A percentile compares a stretch with the other conserved stretches of the same genome.
phyloP scores from a whole-genome alignment of 225 moss, liverwort and hornwort genomes.

The Physcomitrellopsis africana region DNA sequence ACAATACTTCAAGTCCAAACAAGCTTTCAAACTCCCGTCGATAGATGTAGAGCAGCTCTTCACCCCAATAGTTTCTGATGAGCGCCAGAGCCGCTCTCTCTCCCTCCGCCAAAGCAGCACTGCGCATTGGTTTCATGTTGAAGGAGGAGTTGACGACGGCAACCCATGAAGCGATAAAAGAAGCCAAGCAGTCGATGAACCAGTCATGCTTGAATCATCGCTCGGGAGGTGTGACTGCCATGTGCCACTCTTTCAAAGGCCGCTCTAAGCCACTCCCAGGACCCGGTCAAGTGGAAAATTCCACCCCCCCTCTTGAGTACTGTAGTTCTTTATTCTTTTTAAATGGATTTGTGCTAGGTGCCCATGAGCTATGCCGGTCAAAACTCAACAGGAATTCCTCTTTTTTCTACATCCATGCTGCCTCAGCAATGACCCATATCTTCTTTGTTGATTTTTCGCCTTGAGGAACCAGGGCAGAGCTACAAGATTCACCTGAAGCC shows the following conservation, averaged over 20 bases:
- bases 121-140: not conserved
- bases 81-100: not conserved
- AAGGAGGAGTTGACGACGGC: constrained; percentile 25
- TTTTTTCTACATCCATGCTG: not conserved
- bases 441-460: no score
- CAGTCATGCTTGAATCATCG: constrained; percentile 33
- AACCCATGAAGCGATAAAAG: constrained; percentile 20
- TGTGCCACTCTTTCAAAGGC: constrained; percentile 10
- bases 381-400: not conserved
- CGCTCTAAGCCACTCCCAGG: not conserved
- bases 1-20: no score
- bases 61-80: not conserved
- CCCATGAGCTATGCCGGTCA: not conserved
- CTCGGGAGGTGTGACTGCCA: constrained; percentile 22
- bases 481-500: no score
- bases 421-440: not conserved
- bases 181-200: constrained; percentile 11
- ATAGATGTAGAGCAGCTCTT: no score
- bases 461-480: no score
- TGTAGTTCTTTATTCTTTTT: not conserved
- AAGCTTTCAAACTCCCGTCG: no score
- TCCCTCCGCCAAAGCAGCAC: constrained; percentile 10
- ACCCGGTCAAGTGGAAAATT: constrained; percentile 37
- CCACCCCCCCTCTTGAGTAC: not conserved
- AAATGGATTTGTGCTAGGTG: constrained; percentile 5